Conservation (phyloP, 768 basidiomycete species). For the Psilocybe subaeruginosa region DNA sequence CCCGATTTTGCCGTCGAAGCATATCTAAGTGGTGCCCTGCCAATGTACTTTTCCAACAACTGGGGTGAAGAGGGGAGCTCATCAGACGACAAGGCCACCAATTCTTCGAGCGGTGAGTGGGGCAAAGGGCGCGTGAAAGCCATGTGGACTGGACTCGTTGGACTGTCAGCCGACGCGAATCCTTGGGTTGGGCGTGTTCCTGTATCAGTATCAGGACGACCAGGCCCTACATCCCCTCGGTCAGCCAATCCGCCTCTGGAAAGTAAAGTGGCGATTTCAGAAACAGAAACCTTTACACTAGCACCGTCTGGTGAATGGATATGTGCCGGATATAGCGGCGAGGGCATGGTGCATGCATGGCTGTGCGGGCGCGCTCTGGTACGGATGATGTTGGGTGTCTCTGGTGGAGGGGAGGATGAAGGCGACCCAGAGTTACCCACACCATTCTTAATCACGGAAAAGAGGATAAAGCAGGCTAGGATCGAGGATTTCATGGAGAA, state of each 20-base stretch:
- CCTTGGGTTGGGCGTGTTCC: constrained; percentile 79
- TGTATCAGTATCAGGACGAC: constrained; percentile 44
- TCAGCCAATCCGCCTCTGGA: neutral
- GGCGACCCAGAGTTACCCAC: constrained; percentile 41
- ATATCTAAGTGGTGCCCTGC: constrained; percentile 43
- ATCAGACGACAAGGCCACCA: constrained; percentile 22
- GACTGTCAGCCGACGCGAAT: constrained; percentile 57
- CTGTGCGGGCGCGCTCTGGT: constrained; percentile 18
- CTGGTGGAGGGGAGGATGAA: constrained; percentile 29
- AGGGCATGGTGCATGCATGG: constrained; percentile 44
- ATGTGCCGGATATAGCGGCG: constrained; percentile 69
- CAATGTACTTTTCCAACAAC: constrained; percentile 49
- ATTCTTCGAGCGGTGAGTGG: constrained; percentile 23
- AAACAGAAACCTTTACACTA: constrained; percentile 9
- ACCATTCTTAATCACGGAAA: constrained; percentile 46
- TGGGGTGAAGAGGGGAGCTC: constrained; percentile 21
- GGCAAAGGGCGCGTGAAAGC: constrained; percentile 51
- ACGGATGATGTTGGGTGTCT: constrained; percentile 44
- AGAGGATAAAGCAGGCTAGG: constrained; percentile 48
- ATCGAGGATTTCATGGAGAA: constrained; percentile 36
- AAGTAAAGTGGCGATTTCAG: constrained; percentile 4
- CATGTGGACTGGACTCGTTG: constrained; percentile 68
- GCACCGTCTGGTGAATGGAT: constrained; percentile 69
- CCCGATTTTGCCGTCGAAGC: constrained; percentile 30
- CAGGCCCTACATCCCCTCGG: constrained; percentile 7